Base-by-base conservation (phyloP, 2,329 filamentous ascomycete species). In the Canariomyces notabilis region DNA sequence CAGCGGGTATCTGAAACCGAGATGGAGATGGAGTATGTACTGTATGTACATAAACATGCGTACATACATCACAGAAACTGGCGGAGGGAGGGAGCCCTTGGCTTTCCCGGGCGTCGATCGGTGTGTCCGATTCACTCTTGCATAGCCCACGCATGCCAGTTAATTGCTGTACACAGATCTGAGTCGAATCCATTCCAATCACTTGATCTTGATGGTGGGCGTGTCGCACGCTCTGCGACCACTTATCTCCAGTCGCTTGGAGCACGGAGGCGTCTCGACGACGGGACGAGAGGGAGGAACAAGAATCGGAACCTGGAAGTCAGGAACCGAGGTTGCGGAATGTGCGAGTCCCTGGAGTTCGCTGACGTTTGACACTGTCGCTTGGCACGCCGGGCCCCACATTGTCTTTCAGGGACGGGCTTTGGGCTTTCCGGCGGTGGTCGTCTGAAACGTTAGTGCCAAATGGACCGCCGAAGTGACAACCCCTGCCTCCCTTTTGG, bases 1-100 rank as follows among this genome's bases (percentile, higher is more conserved):
- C 47, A 52, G 57, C 53, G 57, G 57, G 53, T 59, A 58, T 56
- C 48, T 58, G 57, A 59, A 59, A 59, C 57, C 46, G 48, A 42
- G n/a, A 46, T 48, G 45, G 42, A 46, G 45, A 52, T 48, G 42
- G 43, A n/a, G n/a, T n/a, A n/a, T n/a, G n/a, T n/a, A n/a, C n/a
- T n/a, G n/a, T n/a, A n/a, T n/a, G n/a, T n/a, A n/a, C n/a, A n/a
- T n/a, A n/a, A n/a, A n/a, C n/a, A n/a, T n/a, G n/a, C n/a, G n/a
- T n/a, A n/a, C n/a, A n/a, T n/a, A n/a, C n/a, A n/a, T n/a, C n/a
- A n/a, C n/a, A n/a, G n/a, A n/a, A n/a, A n/a, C n/a, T n/a, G n/a
- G n/a, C n/a, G n/a, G n/a, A 42, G 32, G n/a, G 42, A 40, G 37
- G 48, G 38, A n/a, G 36, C 36, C 20, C 19, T 19, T 37, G 18